Conservation (phyloP, 225 moss, liverwort and hornwort genomes). For the Pseudoscleropodium purum region DNA sequence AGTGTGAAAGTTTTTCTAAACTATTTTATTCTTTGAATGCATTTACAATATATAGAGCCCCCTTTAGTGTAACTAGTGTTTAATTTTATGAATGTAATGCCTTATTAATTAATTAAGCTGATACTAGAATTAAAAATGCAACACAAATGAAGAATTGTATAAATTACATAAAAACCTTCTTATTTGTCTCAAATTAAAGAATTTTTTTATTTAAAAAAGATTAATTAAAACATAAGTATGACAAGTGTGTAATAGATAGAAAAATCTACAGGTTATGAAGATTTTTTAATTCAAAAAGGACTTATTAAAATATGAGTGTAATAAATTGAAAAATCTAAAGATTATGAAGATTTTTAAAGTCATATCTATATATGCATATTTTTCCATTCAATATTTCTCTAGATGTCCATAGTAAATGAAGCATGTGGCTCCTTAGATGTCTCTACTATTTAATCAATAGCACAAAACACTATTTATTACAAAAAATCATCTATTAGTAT, state of each 20-base stretch:
- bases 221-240: not conserved
- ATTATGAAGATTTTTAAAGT: not conserved
- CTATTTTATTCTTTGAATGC: not conserved
- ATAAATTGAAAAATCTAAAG: not conserved
- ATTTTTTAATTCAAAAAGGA: not conserved
- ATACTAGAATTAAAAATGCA: not conserved
- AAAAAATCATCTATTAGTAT: not conserved
- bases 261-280: not conserved
- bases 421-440: not conserved
- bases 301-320: not conserved
- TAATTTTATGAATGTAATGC: not conserved
- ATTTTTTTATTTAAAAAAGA: too few species aligned
- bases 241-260: not conserved
- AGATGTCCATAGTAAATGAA: not conserved
- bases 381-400: not conserved
- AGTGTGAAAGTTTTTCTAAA: not conserved
- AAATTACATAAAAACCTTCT: not conserved
- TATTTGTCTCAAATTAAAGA: not conserved
- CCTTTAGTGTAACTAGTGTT: accelerated
- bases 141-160: not conserved
- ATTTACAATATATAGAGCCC: not conserved
- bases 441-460: not conserved
- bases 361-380: not conserved
- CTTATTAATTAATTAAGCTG: not conserved
- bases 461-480: not conserved